Base-by-base conservation (phyloP, 2,329 filamentous ascomycete species). In the Sphaceloma murrayae region DNA sequence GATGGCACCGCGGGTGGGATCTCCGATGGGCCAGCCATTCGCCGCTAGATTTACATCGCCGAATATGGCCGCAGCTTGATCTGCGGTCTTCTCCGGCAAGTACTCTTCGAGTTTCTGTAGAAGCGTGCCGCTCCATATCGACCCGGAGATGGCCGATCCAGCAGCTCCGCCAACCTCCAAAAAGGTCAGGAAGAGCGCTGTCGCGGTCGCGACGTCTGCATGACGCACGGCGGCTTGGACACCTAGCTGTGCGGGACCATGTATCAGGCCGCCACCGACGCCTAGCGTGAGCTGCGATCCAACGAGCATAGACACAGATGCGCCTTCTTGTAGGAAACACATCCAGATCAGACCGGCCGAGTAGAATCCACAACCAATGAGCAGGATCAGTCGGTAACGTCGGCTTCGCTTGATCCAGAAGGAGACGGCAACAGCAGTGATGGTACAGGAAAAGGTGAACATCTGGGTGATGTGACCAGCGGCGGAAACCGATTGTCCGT, bases 381-480 rank as follows among this genome's bases (percentile, higher is more conserved):
- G 27, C 16, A 40, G 36, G 13, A 40, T 40, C 5, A 40, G n/a
- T 9, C 36, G 22, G 56, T 80, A 81, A 34, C 70, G 70, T n/a
- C 70, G 68, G 3, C 73, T 74, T 56, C 77, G 75, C 56, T 79
- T 75, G 58, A 83, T 81, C 48, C 74, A 54, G 30, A 82, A 59
- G 2, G 75, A 78, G n/a, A 77, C 71, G 11, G 67, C 51, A 32
- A 82, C 69, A 5, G 76, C 74, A 4, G 77, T 66, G 47, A 82
- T 71, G 2, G 78, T 82, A 1, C 77, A 76, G 4, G 72, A 70
- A 55, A 82, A 82, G 11, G 74, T 73, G 58, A 82, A 82, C 2
- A 72, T 76, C 51, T 80, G 75, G 0, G 75, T 77, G 49, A 82
- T 75, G 52, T 75, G 74, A 24, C 78, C 75, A 9, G 79, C 76